Conservation (phyloP, 1,139 yeast species). For the Suzukiozyma palmioleophila region DNA sequence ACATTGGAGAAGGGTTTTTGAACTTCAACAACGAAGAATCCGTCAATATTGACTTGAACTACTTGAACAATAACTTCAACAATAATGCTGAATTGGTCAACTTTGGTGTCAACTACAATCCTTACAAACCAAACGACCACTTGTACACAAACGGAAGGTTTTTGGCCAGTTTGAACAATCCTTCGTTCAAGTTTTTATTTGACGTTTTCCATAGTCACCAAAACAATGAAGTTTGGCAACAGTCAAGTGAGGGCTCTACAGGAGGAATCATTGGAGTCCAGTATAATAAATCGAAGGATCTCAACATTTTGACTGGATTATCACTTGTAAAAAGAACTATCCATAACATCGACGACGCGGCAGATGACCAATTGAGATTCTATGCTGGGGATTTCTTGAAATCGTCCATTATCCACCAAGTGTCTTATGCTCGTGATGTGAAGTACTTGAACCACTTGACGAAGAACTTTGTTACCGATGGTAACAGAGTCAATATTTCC, state of each 20-base stretch:
- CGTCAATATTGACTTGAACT: conserved; percentile 35
- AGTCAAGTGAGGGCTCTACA: conserved; percentile 25
- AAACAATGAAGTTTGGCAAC: conserved; percentile 40
- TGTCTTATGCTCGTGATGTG: conserved; percentile 19
- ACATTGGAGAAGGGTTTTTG: conserved; percentile 32
- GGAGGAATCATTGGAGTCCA: conserved; percentile 46
- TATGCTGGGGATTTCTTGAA: conserved; percentile 34
- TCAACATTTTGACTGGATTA: conserved; percentile 34
- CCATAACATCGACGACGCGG: conserved; percentile 39
- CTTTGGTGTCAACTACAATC: conserved; percentile 41
- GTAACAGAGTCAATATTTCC: conserved; percentile 18
- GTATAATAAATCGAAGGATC: conserved; percentile 16
- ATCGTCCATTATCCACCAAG: conserved; percentile 27
- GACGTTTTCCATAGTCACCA: conserved; percentile 33
- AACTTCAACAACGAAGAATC: conserved; percentile 38
- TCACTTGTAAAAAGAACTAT: conserved; percentile 39
- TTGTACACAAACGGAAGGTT: conserved; percentile 32
- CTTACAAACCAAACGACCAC: conserved; percentile 44
- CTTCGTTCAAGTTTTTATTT: conserved; percentile 34
- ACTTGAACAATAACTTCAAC: conserved; percentile 41
- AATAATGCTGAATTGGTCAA: conserved; percentile 41
- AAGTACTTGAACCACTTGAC: conserved; percentile 20
- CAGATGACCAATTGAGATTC: conserved; percentile 27
- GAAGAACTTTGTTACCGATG: conserved; percentile 30
- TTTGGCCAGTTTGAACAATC: conserved; percentile 35